These are phyloP conservation scores for Eremothecium gossypii DNA, from an alignment of 1,139 yeast species.

Conservation along the genomic window DNA sequence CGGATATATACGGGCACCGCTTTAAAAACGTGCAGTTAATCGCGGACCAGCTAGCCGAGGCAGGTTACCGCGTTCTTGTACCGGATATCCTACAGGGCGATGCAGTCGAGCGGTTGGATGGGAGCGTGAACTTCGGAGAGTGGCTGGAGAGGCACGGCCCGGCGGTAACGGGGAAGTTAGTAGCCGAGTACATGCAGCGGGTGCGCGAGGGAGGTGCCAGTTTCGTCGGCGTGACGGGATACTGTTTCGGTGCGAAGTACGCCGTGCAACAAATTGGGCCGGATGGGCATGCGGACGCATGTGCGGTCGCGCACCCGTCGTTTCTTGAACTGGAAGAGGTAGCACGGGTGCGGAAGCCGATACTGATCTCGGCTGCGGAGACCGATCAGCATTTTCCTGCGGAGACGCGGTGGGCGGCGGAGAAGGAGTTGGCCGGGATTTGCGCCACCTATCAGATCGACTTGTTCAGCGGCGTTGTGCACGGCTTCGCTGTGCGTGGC, in stretches of 20 bases:
- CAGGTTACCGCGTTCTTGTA: conserved; percentile 56
- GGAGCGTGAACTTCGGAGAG: conserved; percentile 28
- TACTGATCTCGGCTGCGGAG: conserved; percentile 67
- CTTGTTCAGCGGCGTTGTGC: conserved; percentile 51
- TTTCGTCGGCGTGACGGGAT: conserved; percentile 56
- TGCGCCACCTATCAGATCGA: conserved; percentile 49
- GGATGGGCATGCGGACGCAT: conserved; percentile 44
- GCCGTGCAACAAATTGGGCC: conserved; percentile 45
- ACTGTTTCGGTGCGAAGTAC: conserved; percentile 79
- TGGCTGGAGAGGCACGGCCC: conserved; percentile 52
- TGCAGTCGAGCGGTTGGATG: conserved; percentile 22
- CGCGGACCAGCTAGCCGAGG: conserved; percentile 63
- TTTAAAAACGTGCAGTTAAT: conserved; percentile 43
- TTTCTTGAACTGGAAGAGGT: conserved; percentile 57
- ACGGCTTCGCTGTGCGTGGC: conserved; percentile 75
- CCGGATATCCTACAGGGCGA: conserved; percentile 61
- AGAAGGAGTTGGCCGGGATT: conserved; percentile 43
- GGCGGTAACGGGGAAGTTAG: conserved; percentile 37
- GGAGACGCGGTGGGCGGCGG: conserved; percentile 55
- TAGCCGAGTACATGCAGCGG: conserved; percentile 37
- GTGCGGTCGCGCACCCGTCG: conserved; percentile 78
- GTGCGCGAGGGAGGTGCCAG: conserved; percentile 41
- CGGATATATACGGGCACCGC: conserved; percentile 62
- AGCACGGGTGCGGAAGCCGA: conserved; percentile 43
- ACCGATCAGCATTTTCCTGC: conserved; percentile 50